Percentiles rank a stretch among this genome's conserved stretches.
Conservation (phyloP, 2,329 filamentous ascomycete species). For the Graphilbum sp. region DNA sequence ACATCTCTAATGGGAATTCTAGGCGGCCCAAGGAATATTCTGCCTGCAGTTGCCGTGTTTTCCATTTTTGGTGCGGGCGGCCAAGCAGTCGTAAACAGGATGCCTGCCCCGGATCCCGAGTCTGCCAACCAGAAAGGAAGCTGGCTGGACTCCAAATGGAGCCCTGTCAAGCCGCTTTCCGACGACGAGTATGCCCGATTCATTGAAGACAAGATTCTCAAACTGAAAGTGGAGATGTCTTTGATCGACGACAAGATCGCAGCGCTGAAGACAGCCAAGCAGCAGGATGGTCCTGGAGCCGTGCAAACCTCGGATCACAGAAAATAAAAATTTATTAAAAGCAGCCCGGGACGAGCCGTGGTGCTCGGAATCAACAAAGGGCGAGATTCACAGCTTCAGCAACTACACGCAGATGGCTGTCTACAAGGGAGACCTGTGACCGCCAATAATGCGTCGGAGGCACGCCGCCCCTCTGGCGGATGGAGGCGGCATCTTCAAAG, state of each 20-base stretch:
- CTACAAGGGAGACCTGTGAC: too few species aligned
- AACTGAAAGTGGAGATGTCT: constrained; percentile 59
- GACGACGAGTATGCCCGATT: constrained; percentile 58
- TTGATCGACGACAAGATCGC: constrained; percentile 63
- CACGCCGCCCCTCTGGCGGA: too few species aligned
- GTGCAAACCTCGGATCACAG: too few species aligned
- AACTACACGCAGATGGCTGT: too few species aligned
- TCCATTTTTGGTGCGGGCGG: constrained; percentile 19
- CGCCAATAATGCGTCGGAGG: too few species aligned
- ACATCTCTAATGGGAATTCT: constrained; percentile 1
- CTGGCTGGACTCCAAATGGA: constrained; percentile 49
- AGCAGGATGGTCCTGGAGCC: not conserved
- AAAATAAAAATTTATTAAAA: too few species aligned
- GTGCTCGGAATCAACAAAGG: too few species aligned
- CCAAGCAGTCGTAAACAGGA: constrained; percentile 12
- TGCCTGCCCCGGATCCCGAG: constrained; percentile 1
- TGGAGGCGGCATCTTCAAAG: too few species aligned
- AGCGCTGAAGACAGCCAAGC: constrained; percentile 7
- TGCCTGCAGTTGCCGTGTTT: constrained; percentile 34
- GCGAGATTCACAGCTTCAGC: too few species aligned
- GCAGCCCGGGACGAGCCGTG: too few species aligned
- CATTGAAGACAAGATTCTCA: constrained; percentile 53
- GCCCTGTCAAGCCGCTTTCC: constrained; percentile 50
- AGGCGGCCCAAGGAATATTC: constrained; percentile 36
- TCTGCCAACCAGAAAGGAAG: constrained; percentile 2